Base-by-base conservation (phyloP, 1,139 yeast genomes). In the Pichia sp. region DNA sequence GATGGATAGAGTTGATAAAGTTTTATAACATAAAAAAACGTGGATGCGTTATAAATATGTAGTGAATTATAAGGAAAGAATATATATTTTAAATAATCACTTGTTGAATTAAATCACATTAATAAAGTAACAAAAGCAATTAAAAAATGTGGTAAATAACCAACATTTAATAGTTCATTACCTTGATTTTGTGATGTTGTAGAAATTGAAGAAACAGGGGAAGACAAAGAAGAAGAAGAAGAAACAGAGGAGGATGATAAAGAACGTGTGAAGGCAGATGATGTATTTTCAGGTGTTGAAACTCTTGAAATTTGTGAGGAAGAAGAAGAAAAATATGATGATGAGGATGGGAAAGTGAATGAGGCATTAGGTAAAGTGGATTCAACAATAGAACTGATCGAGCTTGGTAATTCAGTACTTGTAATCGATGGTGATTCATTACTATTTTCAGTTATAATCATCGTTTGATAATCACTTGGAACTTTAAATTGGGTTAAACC, bases 401-500 rank as follows among this genome's bases (percentile, higher is more conserved):
- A 36, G 19, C 41, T 36, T 36, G 22, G 41, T 14, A 19, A 11
- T 19, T 36, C 25, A 14, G 25, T 36, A 36, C 41, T 36, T 19
- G 41, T 36, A 34, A 4, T 9, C n/a, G 10, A 16, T 8, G 9
- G 11, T 11, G 6, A 25, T 19, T 30, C 8, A 2, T n/a, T 31
- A 39, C 14, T 44, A 18, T 51, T 31, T 16, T 44, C 39, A 2
- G 58, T 55, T 3, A 48, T 42, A 3, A 51, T 43, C n/a, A 51
- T 14, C 22, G 50, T 47, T 6, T 50, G 33, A 44, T 52, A 54
- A 43, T 53, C 53, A 51, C 49, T 28, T 6, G 80, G 79, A 5
- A 66, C 52, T 52, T 68, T 70, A 34, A 74, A 59, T 1, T 72
- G 66, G 3, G 76, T 56, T 14, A 58, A 62, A 6, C 65, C 65